Evolutionary conservation across 306 rosid species (phyloP).

Genomic region (Trifolium repens): DNA sequence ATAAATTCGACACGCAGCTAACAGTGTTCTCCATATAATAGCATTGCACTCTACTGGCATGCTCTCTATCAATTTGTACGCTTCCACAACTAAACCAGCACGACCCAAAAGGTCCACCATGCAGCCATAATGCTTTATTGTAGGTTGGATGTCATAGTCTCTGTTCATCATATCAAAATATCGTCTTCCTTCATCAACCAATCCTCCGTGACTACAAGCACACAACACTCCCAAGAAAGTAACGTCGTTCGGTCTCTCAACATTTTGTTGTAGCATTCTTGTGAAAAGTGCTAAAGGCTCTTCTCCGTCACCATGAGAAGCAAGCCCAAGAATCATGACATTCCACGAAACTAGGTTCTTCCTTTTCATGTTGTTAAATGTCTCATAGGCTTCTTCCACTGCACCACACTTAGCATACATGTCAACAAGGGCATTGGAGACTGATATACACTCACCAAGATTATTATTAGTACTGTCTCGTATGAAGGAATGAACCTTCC

Average conservation of each 20-base stretch:
- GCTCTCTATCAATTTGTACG: conserved; percentile 55
- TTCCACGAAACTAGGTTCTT: conserved; percentile 77
- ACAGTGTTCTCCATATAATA: conserved; percentile 74
- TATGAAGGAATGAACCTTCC: conserved; percentile 60
- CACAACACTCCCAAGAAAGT: conserved; percentile 74
- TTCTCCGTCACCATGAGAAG: conserved; percentile 62
- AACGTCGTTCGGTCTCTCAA: conserved; percentile 58
- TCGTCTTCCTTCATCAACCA: conserved; percentile 65
- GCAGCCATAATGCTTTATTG: conserved; percentile 82
- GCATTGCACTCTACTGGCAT: conserved; percentile 75
- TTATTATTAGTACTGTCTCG: neutral
- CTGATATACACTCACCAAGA: conserved; percentile 38
- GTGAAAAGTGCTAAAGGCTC: conserved; percentile 61
- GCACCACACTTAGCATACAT: conserved; percentile 87
- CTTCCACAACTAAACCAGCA: conserved; percentile 71
- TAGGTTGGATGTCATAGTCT: conserved; percentile 60
- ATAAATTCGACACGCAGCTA: conserved; percentile 70
- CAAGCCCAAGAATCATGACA: conserved; percentile 76
- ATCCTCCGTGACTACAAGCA: conserved; percentile 81
- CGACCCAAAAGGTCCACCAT: conserved; percentile 82
- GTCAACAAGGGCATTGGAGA: conserved; percentile 66
- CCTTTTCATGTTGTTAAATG: conserved; percentile 48
- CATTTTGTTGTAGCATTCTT: conserved; percentile 54
- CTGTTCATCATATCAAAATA: conserved; percentile 56
- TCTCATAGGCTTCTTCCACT: conserved; percentile 62